Evolutionary conservation across 352 stramenopile genomes (phyloP).

Genomic region (Hyaloperonospora brassicae): DNA sequence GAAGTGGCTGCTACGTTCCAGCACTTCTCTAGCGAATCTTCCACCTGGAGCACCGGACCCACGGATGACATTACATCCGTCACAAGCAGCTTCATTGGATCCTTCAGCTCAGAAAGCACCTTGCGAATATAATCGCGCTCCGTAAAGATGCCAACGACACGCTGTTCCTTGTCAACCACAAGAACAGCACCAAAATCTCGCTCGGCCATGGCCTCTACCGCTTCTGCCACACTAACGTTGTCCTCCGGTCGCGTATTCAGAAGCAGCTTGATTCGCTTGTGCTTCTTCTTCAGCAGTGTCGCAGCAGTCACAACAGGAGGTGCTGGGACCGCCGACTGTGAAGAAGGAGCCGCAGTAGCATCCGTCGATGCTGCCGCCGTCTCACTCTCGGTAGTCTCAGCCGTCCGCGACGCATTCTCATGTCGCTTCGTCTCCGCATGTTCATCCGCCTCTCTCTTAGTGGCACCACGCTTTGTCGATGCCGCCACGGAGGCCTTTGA

Average conservation of each 20-base stretch:
- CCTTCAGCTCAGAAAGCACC: conserved; percentile 61
- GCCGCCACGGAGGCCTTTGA: conserved; percentile 29
- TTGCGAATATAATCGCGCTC: conserved; percentile 81
- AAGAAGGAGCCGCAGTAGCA: background rate
- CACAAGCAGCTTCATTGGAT: conserved; percentile 42
- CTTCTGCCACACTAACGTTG: conserved; percentile 64
- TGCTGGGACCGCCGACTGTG: conserved; percentile 1
- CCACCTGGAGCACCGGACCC: conserved; percentile 53
- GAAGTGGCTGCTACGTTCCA: conserved; percentile 58
- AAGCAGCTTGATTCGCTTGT: conserved; percentile 74
- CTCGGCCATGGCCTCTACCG: conserved; percentile 66
- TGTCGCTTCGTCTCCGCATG: conserved; percentile 6
- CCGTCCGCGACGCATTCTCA: conserved; percentile 6
- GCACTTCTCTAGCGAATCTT: conserved; percentile 75
- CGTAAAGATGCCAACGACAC: conserved; percentile 77
- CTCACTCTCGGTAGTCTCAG: conserved; percentile 5
- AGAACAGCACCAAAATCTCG: conserved; percentile 79
- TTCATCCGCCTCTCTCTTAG: conserved; percentile 3
- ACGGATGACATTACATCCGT: conserved; percentile 59
- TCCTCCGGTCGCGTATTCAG: conserved; percentile 77
- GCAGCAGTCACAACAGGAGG: conserved; percentile 44
- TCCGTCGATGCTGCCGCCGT: conserved; percentile 6
- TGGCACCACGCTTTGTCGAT: background rate
- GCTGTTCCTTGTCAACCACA: conserved; percentile 78
- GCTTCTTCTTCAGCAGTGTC: conserved; percentile 75